Conservation (phyloP, 1,284 basidiomycete species). For the Boletus mariae region DNA sequence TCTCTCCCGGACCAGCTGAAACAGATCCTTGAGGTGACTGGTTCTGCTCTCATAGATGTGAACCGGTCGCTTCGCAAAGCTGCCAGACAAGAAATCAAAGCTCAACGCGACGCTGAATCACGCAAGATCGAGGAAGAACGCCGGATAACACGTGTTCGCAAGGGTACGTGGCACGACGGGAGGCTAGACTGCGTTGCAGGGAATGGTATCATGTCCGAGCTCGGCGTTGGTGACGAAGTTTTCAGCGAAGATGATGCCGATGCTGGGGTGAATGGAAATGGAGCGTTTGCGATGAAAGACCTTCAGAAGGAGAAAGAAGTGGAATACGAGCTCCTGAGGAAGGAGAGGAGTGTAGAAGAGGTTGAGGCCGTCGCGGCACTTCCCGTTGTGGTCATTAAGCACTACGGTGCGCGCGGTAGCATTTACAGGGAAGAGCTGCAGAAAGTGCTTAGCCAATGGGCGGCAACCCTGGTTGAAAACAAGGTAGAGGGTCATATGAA, state of each 20-base stretch:
- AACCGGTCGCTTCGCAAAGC: conserved; percentile 49
- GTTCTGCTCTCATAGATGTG: conserved; percentile 67
- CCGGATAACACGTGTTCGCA: conserved; percentile 43
- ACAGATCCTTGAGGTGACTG: conserved; percentile 81
- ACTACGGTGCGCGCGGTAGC: conserved; percentile 67
- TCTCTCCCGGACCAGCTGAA: conserved; percentile 86
- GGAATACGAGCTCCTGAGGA: conserved; percentile 31
- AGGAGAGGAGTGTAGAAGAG: conserved; percentile 39
- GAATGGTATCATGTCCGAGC: conserved; percentile 78
- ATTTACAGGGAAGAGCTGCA: conserved; percentile 71
- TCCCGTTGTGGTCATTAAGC: conserved; percentile 83
- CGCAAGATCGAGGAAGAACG: conserved; percentile 35
- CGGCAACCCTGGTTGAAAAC: conserved; percentile 75
- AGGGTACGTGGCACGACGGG: conserved; percentile 77
- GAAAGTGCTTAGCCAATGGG: conserved; percentile 82
- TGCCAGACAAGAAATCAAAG: conserved; percentile 39
- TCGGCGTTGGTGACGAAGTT: conserved; percentile 74
- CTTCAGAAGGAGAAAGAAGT: conserved; percentile 23
- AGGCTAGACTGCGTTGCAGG: conserved; percentile 78
- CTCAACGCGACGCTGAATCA: conserved; percentile 32
- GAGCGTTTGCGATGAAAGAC: conserved; percentile 11
- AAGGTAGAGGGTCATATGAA: conserved; percentile 42
- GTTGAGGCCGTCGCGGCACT: conserved; percentile 56
- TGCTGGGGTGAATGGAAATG: conserved; percentile 20
- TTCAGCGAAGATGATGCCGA: conserved; percentile 38